phyloP scores from a whole-genome alignment of 1,284 basidiomycete species.

The Mixia osmundae region DNA sequence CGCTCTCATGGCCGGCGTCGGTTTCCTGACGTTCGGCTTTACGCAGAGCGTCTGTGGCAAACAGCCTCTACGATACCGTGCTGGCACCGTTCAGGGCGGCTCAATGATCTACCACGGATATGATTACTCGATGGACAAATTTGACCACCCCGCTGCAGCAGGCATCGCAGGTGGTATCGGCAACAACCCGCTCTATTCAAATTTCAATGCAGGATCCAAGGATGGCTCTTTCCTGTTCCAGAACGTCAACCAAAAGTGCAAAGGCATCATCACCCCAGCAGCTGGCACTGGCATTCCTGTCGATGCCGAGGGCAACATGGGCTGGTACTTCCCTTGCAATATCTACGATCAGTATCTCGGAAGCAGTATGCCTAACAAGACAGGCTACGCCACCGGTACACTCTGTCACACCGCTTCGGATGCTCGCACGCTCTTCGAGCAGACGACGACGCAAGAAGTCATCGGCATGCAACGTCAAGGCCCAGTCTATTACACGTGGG shows the following conservation, averaged over 20 bases:
- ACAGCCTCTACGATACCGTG: conserved; percentile 52
- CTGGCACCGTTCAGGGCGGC: conserved; percentile 47
- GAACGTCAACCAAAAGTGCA: conserved; percentile 59
- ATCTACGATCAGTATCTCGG: conserved; percentile 53
- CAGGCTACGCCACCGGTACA: conserved; percentile 36
- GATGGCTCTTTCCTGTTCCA: conserved; percentile 91
- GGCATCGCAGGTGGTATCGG: conserved; percentile 44
- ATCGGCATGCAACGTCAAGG: conserved; percentile 35
- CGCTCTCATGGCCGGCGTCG: conserved; percentile 68
- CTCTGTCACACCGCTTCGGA: conserved; percentile 46
- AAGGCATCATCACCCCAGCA: conserved; percentile 47
- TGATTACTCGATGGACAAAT: conserved; percentile 71
- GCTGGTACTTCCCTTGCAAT: conserved; percentile 93
- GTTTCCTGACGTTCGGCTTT: conserved; percentile 99
- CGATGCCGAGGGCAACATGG: conserved; percentile 29
- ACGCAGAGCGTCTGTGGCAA: conserved; percentile 78
- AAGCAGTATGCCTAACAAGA: conserved; percentile 37
- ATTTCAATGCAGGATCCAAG: conserved; percentile 54
- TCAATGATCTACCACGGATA: conserved; percentile 84
- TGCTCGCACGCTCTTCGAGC: conserved; percentile 31
- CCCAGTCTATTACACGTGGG: conserved; percentile 83
- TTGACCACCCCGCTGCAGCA: conserved; percentile 49
- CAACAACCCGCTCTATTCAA: conserved; percentile 58
- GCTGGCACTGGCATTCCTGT: conserved; percentile 40
- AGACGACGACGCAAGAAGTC: conserved; percentile 7